phyloP scores from a whole-genome alignment of 2,329 filamentous ascomycete species.

The Colletotrichum navitas region DNA sequence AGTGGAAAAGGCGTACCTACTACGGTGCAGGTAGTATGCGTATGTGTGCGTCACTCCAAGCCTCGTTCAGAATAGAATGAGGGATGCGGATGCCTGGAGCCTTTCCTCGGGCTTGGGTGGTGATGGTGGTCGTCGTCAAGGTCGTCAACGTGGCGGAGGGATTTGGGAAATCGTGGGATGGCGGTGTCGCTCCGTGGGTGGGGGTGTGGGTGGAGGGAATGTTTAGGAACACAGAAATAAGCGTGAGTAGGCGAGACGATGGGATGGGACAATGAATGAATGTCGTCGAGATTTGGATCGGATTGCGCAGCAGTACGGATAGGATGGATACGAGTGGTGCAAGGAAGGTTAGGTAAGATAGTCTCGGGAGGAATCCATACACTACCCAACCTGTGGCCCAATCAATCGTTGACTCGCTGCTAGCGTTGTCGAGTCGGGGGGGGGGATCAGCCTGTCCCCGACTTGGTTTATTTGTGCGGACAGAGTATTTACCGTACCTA shows the following conservation, averaged over 20 bases:
- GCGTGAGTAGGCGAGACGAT: not conserved
- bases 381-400: not conserved
- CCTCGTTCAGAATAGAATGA: constrained; percentile 2
- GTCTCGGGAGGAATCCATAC: no score
- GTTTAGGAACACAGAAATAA: no score
- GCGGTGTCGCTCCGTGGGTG: not conserved
- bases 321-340: no score
- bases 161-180: constrained; percentile 8
- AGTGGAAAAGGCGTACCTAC: constrained; percentile 16
- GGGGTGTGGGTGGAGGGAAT: not conserved
- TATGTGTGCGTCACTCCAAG: constrained; percentile 9
- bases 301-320: constrained; percentile 19
- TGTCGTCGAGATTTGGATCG: constrained; percentile 31
- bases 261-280: constrained; percentile 22
- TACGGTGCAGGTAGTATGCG: not conserved
- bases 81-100: constrained; percentile 20
- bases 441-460: not conserved
- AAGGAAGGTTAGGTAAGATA: constrained; percentile 24
- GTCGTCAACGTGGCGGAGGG: not conserved
- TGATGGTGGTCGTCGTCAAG: not conserved
- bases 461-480: no score
- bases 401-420: constrained; percentile 13
- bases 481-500: no score
- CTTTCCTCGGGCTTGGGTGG: constrained; percentile 12
- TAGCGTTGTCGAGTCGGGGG: not conserved